Conservation (phyloP, 345 rosid species). For the Hevea brasiliensis region DNA sequence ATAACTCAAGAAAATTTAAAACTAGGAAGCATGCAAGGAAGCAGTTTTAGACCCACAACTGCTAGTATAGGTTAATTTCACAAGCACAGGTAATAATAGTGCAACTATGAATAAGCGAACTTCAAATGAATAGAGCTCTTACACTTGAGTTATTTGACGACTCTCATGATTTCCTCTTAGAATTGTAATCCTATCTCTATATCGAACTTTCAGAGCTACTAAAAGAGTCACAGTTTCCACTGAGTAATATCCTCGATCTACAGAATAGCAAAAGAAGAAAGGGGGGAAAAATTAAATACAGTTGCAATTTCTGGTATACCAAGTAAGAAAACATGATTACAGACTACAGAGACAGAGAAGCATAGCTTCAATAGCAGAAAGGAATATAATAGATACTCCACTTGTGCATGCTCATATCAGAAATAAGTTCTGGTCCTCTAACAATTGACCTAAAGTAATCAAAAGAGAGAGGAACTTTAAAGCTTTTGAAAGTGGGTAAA, state of each 20-base stretch:
- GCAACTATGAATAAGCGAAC: neutral
- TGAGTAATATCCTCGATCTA: slow-evolving; percentile 41
- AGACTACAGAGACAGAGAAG: neutral
- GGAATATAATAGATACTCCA: neutral
- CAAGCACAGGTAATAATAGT: no score
- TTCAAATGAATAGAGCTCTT: slow-evolving; percentile 16
- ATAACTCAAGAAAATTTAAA: neutral
- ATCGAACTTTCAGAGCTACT: slow-evolving; percentile 38
- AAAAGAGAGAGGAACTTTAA: neutral
- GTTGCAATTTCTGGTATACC: neutral
- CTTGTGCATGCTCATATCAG: neutral
- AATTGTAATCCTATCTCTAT: slow-evolving; percentile 39
- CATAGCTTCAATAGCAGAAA: neutral
- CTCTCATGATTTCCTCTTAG: slow-evolving; percentile 42
- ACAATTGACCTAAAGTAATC: neutral
- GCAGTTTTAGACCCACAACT: neutral
- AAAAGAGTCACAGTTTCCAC: slow-evolving; percentile 44
- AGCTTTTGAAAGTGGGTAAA: neutral
- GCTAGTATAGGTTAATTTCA: neutral
- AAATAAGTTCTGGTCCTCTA: neutral
- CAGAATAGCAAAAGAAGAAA: neutral
- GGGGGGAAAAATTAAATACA: neutral
- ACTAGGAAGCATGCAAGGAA: neutral
- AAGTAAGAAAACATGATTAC: neutral
- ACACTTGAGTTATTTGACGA: slow-evolving; percentile 42